phyloP scores from a whole-genome alignment of 2,329 filamentous ascomycete species.

The Seiridium unicorne region DNA sequence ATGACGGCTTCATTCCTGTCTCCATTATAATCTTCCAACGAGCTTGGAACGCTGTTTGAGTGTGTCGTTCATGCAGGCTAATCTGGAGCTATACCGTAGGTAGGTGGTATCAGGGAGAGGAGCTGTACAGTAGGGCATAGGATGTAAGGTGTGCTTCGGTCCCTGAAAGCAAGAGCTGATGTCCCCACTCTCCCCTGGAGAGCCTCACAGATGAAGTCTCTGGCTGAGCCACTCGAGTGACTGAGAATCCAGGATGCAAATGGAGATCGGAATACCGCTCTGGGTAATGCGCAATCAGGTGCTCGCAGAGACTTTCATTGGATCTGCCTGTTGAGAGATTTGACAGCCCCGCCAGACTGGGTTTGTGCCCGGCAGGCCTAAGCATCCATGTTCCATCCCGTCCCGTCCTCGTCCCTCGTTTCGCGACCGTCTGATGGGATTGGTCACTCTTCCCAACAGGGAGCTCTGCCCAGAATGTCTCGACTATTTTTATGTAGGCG shows the following conservation, averaged over 20 bases:
- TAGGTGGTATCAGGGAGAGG: too few relatives aligned
- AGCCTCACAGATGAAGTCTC: too few relatives aligned
- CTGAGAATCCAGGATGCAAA: background rate
- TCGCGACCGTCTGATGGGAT: background rate
- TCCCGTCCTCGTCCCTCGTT: background rate
- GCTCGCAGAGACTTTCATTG: background rate
- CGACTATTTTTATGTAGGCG: background rate
- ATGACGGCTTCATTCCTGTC: too few relatives aligned
- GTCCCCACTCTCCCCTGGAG: too few relatives aligned
- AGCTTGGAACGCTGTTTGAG: too few relatives aligned
- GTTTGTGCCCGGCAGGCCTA: background rate
- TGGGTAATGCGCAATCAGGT: background rate
- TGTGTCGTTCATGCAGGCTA: too few relatives aligned
- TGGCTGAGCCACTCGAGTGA: too few relatives aligned
- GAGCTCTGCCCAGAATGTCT: background rate
- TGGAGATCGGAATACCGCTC: background rate
- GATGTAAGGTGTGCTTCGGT: too few relatives aligned
- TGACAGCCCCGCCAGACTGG: constrained; percentile 1
- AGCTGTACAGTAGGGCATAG: too few relatives aligned
- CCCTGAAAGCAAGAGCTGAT: too few relatives aligned
- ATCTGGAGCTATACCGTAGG: too few relatives aligned
- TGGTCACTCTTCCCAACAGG: background rate
- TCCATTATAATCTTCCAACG: too few relatives aligned
- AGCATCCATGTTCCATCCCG: background rate
- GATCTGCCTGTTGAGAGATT: constrained; percentile 1